Evolutionary conservation across 2,329 filamentous ascomycete genomes (phyloP).

Genomic region (Neurospora sp.): DNA sequence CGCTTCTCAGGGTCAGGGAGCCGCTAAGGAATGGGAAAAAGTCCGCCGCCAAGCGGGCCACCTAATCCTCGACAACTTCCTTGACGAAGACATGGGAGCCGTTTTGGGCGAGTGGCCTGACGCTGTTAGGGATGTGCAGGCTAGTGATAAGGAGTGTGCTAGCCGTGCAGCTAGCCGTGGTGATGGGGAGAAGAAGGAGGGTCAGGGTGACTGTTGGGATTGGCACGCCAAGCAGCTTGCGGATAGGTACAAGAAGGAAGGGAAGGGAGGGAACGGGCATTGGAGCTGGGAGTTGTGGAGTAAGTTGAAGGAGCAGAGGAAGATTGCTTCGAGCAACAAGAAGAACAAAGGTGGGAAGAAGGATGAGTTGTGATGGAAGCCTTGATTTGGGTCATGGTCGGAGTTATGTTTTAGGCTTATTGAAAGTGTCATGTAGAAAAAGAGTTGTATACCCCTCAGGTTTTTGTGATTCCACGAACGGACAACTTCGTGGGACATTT

Average conservation of each 20-base stretch:
- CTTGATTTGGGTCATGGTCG: background rate
- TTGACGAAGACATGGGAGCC: conserved; percentile 56
- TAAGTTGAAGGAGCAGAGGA: conserved; percentile 24
- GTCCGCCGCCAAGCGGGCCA: conserved; percentile 46
- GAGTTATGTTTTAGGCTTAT: background rate
- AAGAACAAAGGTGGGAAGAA: conserved; percentile 4
- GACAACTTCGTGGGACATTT: background rate
- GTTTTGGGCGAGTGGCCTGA: conserved; percentile 46
- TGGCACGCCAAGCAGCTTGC: conserved; percentile 36
- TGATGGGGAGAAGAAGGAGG: conserved; percentile 11
- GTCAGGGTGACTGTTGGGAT: conserved; percentile 44
- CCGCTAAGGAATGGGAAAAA: conserved; percentile 33
- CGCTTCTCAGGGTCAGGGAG: conserved; percentile 20
- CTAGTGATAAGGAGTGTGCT: conserved; percentile 27
- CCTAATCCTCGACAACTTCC: conserved; percentile 53
- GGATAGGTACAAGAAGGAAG: conserved; percentile 25
- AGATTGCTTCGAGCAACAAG: conserved; percentile 10
- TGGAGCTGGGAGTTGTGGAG: conserved; percentile 36
- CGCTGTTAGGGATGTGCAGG: conserved; percentile 17
- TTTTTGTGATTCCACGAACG: background rate
- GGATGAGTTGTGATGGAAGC: conserved; percentile 7
- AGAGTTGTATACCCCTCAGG: background rate
- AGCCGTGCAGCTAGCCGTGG: conserved; percentile 8
- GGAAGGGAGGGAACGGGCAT: conserved; percentile 19
- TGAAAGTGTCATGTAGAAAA: background rate